A percentile compares a stretch with the other conserved stretches of the same genome.
These are phyloP conservation scores for Rutstroemia sp. DNA, from an alignment of 2,329 filamentous ascomycete species.

Conservation along the genomic window DNA sequence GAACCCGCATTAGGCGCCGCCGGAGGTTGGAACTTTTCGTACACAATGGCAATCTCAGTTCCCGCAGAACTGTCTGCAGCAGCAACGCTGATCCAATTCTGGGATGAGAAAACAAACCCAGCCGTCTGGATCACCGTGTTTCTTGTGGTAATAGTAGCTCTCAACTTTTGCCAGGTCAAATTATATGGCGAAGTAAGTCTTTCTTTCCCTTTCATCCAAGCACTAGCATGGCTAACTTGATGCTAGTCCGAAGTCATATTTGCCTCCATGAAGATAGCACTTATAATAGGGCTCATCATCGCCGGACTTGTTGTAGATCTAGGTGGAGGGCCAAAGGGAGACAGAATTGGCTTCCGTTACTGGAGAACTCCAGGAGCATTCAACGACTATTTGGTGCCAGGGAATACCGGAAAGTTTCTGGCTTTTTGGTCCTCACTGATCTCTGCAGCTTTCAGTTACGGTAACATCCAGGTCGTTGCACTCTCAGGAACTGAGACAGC, in stretches of 20 bases:
- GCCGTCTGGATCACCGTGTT: conserved; percentile 36
- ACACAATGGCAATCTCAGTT: conserved; percentile 40
- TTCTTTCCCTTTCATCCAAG: conserved; percentile 55
- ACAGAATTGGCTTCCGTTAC: conserved; percentile 58
- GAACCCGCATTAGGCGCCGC: conserved; percentile 32
- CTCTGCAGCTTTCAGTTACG: conserved; percentile 39
- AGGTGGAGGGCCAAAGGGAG: conserved; percentile 51
- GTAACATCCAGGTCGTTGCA: conserved; percentile 45
- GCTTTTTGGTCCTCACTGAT: conserved; percentile 36
- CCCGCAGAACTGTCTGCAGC: conserved; percentile 53
- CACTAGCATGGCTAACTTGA: conserved; percentile 34
- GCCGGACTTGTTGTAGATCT: conserved; percentile 55
- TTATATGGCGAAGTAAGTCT: conserved; percentile 54
- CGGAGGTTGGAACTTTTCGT: conserved; percentile 40
- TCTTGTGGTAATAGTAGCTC: conserved; percentile 31
- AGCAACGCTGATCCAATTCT: conserved; percentile 55
- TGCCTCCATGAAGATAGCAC: conserved; percentile 48
- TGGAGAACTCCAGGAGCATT: conserved; percentile 65
- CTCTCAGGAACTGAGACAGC: conserved; percentile 48
- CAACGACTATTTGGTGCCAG: conserved; percentile 56
- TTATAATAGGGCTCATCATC: conserved; percentile 57
- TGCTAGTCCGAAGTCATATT: conserved; percentile 39
- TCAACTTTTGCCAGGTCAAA: conserved; percentile 59
- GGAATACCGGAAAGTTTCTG: conserved; percentile 54
- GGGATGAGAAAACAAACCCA: conserved; percentile 50